Evolutionary conservation across 768 basidiomycete species (phyloP).

Genomic region (Lactifluus rugatus): DNA sequence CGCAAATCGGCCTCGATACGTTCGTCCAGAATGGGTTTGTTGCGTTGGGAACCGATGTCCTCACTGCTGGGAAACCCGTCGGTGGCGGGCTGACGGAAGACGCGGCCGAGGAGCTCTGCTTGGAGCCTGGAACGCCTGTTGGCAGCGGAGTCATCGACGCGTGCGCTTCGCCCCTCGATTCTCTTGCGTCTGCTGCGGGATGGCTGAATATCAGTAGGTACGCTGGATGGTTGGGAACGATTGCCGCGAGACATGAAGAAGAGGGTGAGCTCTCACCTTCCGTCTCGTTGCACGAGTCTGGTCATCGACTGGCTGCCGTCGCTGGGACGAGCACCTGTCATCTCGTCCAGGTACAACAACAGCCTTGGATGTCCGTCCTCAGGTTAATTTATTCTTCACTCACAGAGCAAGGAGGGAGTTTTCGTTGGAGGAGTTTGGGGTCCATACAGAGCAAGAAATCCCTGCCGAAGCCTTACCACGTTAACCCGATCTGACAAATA

Average conservation of each 20-base stretch:
- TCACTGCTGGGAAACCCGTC: conserved; percentile 80
- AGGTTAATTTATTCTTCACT: neutral
- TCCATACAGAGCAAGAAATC: conserved; percentile 54
- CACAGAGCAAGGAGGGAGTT: conserved; percentile 65
- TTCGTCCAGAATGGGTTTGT: conserved; percentile 71
- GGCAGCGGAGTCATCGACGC: conserved; percentile 96
- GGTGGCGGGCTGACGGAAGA: conserved; percentile 68
- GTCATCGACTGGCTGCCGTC: conserved; percentile 78
- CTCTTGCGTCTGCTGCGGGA: neutral
- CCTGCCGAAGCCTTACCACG: neutral
- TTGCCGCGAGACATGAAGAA: conserved; percentile 61
- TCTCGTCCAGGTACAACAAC: conserved; percentile 62
- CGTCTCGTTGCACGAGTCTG: conserved; percentile 65
- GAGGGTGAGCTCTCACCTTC: conserved; percentile 41
- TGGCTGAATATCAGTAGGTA: conserved; percentile 38
- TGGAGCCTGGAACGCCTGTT: conserved; percentile 79
- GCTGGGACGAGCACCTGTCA: conserved; percentile 98
- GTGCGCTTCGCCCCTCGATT: conserved; percentile 33
- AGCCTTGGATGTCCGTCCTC: neutral
- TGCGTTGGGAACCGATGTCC: conserved; percentile 45
- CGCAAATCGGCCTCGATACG: conserved; percentile 68
- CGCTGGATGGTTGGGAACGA: conserved; percentile 95
- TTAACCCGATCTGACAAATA: conserved; percentile 16
- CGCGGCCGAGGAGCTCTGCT: conserved; percentile 79
- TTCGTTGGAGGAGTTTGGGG: conserved; percentile 94